These are phyloP conservation scores for Lactarius pseudohatsudake DNA, from an alignment of 768 basidiomycete genomes.

Conservation along the genomic window DNA sequence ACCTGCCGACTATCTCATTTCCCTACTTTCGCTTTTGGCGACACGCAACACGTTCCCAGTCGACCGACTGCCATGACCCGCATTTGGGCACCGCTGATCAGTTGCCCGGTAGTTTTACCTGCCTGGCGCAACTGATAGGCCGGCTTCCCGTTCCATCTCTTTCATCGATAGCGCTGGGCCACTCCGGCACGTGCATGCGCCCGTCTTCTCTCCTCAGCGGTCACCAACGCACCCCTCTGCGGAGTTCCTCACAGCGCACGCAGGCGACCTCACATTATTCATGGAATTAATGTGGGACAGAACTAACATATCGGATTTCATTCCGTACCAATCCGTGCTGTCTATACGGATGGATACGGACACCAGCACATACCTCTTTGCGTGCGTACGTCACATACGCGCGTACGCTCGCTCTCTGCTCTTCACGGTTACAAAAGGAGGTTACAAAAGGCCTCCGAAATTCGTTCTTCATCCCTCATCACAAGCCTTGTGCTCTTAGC, in stretches of 20 bases:
- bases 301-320: conserved; percentile 13
- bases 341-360: not conserved
- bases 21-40: not conserved
- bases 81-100: conserved; percentile 16
- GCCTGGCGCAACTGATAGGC: conserved; percentile 4
- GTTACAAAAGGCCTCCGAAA: not conserved
- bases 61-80: conserved; percentile 6
- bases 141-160: conserved; percentile 18
- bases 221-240: conserved; percentile 10
- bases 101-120: not conserved
- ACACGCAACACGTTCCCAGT: conserved; percentile 3
- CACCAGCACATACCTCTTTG: not conserved
- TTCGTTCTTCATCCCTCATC: not conserved
- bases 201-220: not conserved
- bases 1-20: conserved; percentile 19
- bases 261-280: not conserved
- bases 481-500: too few species aligned
- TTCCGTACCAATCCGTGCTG: not conserved
- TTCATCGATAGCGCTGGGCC: conserved; percentile 18
- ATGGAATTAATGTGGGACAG: conserved; percentile 21
- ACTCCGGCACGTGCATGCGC: conserved; percentile 16
- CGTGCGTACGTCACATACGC: not conserved
- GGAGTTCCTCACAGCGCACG: conserved; percentile 13
- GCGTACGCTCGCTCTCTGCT: conserved; percentile 5
- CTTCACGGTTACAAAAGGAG: conserved; percentile 19